phyloP scores from a whole-genome alignment of 169 alveolate species.

The Amoebophrya sp. region DNA sequence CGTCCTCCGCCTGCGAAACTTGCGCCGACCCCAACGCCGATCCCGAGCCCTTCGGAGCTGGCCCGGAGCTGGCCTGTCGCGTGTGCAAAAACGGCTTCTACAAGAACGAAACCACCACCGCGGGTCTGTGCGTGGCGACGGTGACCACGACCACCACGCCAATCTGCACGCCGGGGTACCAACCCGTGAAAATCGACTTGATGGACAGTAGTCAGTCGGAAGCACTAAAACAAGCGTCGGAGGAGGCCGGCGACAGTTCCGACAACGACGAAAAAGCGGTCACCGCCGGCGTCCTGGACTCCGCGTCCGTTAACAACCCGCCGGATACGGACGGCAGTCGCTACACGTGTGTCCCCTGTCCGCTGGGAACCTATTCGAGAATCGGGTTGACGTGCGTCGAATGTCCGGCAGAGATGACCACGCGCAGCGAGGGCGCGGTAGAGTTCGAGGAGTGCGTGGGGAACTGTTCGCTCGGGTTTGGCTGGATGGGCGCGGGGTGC shows the following conservation, averaged over 20 bases:
- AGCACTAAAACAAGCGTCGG: background rate
- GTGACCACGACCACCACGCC: background rate
- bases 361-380: background rate
- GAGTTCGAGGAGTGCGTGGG: background rate
- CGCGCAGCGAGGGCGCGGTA: background rate
- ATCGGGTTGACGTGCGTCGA: background rate
- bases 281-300: background rate
- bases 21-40: background rate
- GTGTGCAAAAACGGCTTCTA: background rate
- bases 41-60: too few relatives aligned
- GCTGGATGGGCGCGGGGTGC: background rate
- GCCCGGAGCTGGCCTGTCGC: background rate
- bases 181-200: background rate
- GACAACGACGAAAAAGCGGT: background rate
- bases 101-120: background rate
- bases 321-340: background rate
- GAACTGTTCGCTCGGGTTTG: background rate
- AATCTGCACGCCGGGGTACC: background rate
- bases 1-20: background rate
- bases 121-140: background rate
- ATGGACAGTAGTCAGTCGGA: background rate
- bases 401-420: background rate
- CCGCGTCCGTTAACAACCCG: background rate
- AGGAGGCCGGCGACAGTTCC: background rate
- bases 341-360: background rate